These are phyloP conservation scores for Phlyctochytrium bullatum DNA, from an alignment of 192 early-diverging fungal genomes.

Conservation along the genomic window DNA sequence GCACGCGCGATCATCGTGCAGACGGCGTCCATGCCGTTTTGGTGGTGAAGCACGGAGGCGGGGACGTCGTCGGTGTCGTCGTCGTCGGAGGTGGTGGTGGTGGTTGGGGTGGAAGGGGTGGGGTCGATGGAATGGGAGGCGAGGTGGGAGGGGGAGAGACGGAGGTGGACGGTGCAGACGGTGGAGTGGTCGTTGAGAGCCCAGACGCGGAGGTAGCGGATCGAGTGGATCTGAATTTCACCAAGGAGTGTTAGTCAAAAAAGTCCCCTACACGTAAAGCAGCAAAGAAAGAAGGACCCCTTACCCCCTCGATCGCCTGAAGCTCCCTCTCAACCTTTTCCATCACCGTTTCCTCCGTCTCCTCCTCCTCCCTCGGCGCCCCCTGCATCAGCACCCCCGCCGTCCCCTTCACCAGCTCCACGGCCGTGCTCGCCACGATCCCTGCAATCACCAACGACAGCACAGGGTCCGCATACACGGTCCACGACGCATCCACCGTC, in stretches of 20 bases:
- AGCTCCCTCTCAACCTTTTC: background rate
- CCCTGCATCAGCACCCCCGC: background rate
- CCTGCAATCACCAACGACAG: background rate
- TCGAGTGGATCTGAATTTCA: background rate
- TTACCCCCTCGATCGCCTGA: background rate
- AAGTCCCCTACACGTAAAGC: background rate
- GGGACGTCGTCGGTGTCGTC: no score
- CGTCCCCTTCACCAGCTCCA: background rate
- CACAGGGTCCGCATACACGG: conserved; percentile 1
- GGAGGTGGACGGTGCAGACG: background rate
- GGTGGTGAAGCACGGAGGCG: no score
- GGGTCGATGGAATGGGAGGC: no score
- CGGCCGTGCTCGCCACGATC: background rate
- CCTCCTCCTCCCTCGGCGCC: background rate
- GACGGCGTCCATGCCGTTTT: background rate
- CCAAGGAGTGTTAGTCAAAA: background rate
- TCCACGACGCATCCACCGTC: background rate
- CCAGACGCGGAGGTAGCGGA: background rate
- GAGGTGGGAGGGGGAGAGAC: no score
- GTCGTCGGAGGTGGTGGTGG: no score
- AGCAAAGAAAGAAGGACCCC: background rate
- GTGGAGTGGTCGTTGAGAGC: background rate
- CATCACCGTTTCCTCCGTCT: background rate
- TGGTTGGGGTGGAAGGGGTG: no score
- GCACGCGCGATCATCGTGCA: background rate